These are phyloP conservation scores for Clonostachys rosea DNA, from an alignment of 2,329 filamentous ascomycete species.

Conservation along the genomic window DNA sequence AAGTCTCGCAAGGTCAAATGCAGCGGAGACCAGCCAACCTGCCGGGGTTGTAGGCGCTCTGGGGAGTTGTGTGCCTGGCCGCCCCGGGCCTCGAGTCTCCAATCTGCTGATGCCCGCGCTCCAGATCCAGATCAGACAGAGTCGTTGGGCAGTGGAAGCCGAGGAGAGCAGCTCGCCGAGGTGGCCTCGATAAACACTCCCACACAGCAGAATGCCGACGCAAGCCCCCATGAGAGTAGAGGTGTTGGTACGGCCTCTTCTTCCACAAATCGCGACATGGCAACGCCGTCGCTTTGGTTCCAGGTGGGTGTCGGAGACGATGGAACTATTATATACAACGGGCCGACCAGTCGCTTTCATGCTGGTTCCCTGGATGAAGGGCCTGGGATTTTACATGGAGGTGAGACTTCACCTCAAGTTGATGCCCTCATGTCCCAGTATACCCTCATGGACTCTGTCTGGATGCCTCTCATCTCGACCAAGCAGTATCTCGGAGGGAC, in stretches of 20 bases:
- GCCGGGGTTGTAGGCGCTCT: constrained; percentile 4
- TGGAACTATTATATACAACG: constrained; percentile 11
- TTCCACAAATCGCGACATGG: not conserved
- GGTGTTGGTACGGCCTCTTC: not conserved
- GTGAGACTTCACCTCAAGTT: not conserved
- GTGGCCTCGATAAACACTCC: constrained; percentile 1
- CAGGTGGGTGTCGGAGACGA: constrained; percentile 12
- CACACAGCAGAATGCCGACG: not conserved
- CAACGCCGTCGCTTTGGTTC: constrained; percentile 6
- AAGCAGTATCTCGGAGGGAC: constrained; percentile 7
- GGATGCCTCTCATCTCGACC: constrained; percentile 4
- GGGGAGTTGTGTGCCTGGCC: constrained; percentile 5
- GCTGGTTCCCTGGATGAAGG: constrained; percentile 4
- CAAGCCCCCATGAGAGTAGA: not conserved
- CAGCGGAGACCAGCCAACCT: constrained; percentile 5
- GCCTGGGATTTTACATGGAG: not conserved
- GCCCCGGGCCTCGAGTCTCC: not conserved
- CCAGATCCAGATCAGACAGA: too few relatives aligned
- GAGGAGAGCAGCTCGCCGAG: constrained; percentile 1
- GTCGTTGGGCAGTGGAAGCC: not conserved
- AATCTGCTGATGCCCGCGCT: not conserved
- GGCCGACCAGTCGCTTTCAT: constrained; percentile 12
- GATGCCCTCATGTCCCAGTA: constrained; percentile 3
- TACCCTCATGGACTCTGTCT: constrained; percentile 7
- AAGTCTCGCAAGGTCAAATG: constrained; percentile 7